Base-by-base conservation (phyloP, 2,329 filamentous ascomycete species). In the Aureobasidium sp. region DNA sequence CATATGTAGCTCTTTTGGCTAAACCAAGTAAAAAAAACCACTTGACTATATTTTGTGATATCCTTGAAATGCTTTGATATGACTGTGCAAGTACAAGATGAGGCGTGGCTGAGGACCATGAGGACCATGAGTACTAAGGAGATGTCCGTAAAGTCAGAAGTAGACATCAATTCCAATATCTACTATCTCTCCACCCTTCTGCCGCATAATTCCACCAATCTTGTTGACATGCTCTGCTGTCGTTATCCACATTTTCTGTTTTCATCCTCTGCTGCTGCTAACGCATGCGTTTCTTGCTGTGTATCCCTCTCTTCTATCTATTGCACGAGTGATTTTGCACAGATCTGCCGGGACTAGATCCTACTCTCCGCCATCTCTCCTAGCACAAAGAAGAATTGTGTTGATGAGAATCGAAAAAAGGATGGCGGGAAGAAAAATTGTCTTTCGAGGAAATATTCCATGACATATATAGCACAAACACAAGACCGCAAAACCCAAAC, bases 181-280 rank as follows among this genome's bases (percentile, higher is more conserved):
- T 4, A 6, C 31, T 2, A 6, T 12, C 44, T 29, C 47, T 20
- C 14, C 2, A 29, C 14, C 7, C 25, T 25, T 42, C 8, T 25
- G 29, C 9, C 42, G 55, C 27, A 3, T 27, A 7, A 53, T 37
- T 22, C 34, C 49, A 3, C 25, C 22, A 20, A 62, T 62, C 17
- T 27, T 42, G 31, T 49, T n/a, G 22, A 62, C 60, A 31, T 62
- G 60, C 29, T 62, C 42, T 2, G 15, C 42, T 22, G 57, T 62
- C 31, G 42, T n/a, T n/a, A n/a, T n/a, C n/a, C n/a, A n/a, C n/a
- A n/a, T n/a, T n/a, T n/a, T n/a, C n/a, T n/a, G n/a, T n/a, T n/a
- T n/a, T n/a, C 41, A 45, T 62, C 51, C 11, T 56, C 34, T 3
- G 60, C 60, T 8, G 60, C 60, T 22, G 15, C 6, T 5, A 45